These are phyloP conservation scores for Hymenotorrendiella dingleyae DNA, from an alignment of 2,329 filamentous ascomycete species.

Conservation along the genomic window DNA sequence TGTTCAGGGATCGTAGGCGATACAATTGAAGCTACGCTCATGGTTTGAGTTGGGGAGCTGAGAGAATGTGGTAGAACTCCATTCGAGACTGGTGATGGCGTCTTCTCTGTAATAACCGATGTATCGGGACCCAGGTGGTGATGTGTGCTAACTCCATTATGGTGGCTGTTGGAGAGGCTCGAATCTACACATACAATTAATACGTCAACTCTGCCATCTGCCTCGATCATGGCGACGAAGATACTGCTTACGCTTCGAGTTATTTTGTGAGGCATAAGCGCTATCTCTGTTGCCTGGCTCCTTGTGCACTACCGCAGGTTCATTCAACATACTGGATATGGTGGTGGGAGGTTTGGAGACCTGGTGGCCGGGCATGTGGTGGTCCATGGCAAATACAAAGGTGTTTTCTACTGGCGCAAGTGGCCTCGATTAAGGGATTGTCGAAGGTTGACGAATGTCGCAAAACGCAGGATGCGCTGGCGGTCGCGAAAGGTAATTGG, in stretches of 20 bases:
- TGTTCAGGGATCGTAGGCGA: slow-evolving; percentile 46
- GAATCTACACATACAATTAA: slow-evolving; percentile 26
- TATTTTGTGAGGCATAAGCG: slow-evolving; percentile 14
- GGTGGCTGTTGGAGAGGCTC: slow-evolving; percentile 35
- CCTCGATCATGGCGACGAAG: too few species aligned
- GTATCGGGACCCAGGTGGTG: slow-evolving; percentile 34
- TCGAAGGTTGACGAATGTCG: neutral
- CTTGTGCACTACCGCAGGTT: slow-evolving; percentile 5
- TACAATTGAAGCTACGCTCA: slow-evolving; percentile 62
- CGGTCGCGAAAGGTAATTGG: too few species aligned
- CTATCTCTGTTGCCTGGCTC: slow-evolving; percentile 9
- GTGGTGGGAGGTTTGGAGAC: slow-evolving; percentile 10
- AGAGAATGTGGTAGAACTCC: slow-evolving; percentile 41
- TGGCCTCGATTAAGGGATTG: neutral
- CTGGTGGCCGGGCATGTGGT: slow-evolving; percentile 4
- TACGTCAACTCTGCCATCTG: too few species aligned
- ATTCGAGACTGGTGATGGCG: slow-evolving; percentile 50
- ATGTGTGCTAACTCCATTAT: slow-evolving; percentile 1
- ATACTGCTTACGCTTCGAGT: slow-evolving; percentile 16
- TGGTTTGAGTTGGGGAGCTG: slow-evolving; percentile 52
- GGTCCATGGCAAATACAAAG: slow-evolving; percentile 5
- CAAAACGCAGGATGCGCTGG: neutral
- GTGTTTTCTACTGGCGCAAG: neutral
- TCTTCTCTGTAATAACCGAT: slow-evolving; percentile 49
- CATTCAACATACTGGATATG: slow-evolving; percentile 13